phyloP scores from a whole-genome alignment of 2,329 filamentous ascomycete genomes.

The Seiridium unicorne region DNA sequence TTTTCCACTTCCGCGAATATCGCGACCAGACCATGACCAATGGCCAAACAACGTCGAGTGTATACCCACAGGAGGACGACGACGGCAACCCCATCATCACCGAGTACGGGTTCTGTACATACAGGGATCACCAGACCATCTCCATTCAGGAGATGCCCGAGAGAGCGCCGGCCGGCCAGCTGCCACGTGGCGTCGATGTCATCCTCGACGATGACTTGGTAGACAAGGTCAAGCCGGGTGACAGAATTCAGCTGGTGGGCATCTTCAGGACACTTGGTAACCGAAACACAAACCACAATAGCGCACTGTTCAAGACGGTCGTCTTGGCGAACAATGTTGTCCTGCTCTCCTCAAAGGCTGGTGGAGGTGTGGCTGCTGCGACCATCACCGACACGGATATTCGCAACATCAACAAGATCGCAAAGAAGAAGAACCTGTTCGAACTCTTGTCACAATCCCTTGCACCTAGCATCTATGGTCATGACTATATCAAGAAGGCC shows the following conservation, averaged over 20 bases:
- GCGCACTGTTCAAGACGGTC: conserved; percentile 90
- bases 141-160: conserved; percentile 99
- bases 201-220: conserved; percentile 96
- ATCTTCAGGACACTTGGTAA: conserved; percentile 94
- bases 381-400: conserved; percentile 96
- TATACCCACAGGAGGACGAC: conserved; percentile 92
- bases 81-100: conserved; percentile 89
- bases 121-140: conserved; percentile 94
- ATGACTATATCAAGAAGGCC: conserved; percentile 97
- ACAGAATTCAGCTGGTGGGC: conserved; percentile 94
- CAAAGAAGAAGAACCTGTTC: conserved; percentile 92
- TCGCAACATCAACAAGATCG: conserved; percentile 95
- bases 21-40: conserved; percentile 97
- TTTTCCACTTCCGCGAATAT: conserved; percentile 88
- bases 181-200: conserved; percentile 93
- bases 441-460: conserved; percentile 91
- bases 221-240: conserved; percentile 90
- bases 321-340: conserved; percentile 95
- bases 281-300: conserved; percentile 85
- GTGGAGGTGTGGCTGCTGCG: conserved; percentile 87
- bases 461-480: conserved; percentile 93
- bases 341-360: conserved; percentile 91
- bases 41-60: conserved; percentile 82
- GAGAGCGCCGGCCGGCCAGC: conserved; percentile 88
- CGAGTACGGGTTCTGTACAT: conserved; percentile 94